Base-by-base conservation (phyloP, 2,329 filamentous ascomycete genomes). In the Sphaerulina vaccinii region DNA sequence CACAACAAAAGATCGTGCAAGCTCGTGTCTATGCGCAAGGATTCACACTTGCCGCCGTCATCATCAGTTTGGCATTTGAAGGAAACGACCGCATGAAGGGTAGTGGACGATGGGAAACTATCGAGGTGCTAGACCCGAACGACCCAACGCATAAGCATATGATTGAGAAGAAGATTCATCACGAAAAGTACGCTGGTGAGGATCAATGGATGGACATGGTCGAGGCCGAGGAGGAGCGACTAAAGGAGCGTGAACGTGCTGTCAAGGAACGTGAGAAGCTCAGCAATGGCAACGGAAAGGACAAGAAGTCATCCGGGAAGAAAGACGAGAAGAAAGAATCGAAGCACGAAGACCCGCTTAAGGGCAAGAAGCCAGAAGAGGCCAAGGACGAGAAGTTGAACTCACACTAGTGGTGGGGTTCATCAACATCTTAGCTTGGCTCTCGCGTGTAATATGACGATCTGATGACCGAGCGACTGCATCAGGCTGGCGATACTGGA, bases 161-260 rank as follows among this genome's bases (percentile, higher is more conserved):
- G 61, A 88, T 95, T 61, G 88, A 95, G 81, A 92, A 91, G 83
- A 84, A 78, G 74, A 81, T 93, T 49, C 88, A 95, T 70, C 88
- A 90, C 74, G 89, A 95, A 77, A 79, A 88, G 58, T 93, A 95
- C 70, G 80, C 85, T 68, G 88, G 90, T 38, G 88, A 95, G 75
- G 91, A 97, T 71, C 79, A 96, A 65, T 99, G 93, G 93, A 93
- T 83, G 77, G 86, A 92, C 64, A 92, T 92, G 87, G 86, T 92
- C 43, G 87, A 82, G 55, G 84, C 88, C 16, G 88, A 91, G 75
- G 88, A 92, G 75, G 77, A 79, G 56, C 72, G 76, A 45, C 72
- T 80, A 11, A 77, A 78, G 55, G 76, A 75, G 57, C 67, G 86
- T 39, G 70, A 76, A 52, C 64, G 65, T 44, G 68, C 67, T n/a